These are phyloP conservation scores for Microcyclospora tardicrescens DNA, from an alignment of 2,329 filamentous ascomycete genomes.

Conservation along the genomic window DNA sequence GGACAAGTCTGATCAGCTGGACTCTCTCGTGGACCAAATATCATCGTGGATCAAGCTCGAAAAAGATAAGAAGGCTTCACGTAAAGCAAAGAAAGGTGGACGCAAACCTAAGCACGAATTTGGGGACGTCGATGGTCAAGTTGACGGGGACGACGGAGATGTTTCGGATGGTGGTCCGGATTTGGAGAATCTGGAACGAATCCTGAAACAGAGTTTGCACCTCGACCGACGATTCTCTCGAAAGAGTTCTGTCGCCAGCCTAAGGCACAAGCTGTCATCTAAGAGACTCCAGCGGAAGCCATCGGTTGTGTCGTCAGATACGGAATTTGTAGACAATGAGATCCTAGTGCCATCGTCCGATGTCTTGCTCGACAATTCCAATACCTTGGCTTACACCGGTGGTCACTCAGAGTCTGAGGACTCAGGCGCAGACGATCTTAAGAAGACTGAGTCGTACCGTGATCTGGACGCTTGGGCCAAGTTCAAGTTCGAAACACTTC, in stretches of 20 bases:
- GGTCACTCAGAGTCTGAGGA: constrained; percentile 42
- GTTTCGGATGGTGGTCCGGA: constrained; percentile 30
- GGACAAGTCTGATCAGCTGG: constrained; percentile 8
- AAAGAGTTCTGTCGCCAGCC: constrained; percentile 5
- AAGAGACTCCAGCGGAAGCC: constrained; percentile 25
- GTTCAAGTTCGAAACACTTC: constrained; percentile 88
- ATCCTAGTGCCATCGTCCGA: constrained; percentile 74
- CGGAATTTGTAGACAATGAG: constrained; percentile 72
- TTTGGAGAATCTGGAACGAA: constrained; percentile 67
- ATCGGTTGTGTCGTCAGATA: constrained; percentile 58
- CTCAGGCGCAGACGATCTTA: constrained; percentile 14
- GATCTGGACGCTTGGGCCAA: constrained; percentile 55
- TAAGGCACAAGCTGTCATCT: constrained; percentile 14
- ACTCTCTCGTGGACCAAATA: constrained; percentile 46
- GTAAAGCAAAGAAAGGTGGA: constrained; percentile 16
- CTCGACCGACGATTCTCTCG: constrained; percentile 14
- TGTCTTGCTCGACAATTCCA: constrained; percentile 75
- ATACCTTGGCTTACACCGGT: constrained; percentile 65
- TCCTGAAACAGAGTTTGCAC: constrained; percentile 50
- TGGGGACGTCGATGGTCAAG: background rate
- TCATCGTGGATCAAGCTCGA: constrained; percentile 75
- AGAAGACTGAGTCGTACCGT: constrained; percentile 14
- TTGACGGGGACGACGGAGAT: background rate
- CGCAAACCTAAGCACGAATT: background rate
- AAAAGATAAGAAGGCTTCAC: constrained; percentile 50